Conservation (phyloP, 1,139 yeast genomes). For the Pichia cactophila region DNA sequence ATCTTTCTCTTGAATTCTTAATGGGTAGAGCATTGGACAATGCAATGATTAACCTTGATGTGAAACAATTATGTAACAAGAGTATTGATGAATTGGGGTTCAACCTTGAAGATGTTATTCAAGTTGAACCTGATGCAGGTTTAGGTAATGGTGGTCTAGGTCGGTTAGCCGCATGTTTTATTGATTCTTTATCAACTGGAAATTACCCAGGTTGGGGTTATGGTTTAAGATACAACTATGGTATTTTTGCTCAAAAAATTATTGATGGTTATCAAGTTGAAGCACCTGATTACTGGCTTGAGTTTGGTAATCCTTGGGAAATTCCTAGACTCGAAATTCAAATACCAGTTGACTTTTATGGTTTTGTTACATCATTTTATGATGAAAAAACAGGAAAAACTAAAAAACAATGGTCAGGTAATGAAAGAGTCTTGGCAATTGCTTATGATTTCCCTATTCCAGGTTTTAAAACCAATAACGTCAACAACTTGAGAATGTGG, state of each 20-base stretch:
- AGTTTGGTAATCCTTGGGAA: constrained; percentile 88
- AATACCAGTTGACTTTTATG: constrained; percentile 89
- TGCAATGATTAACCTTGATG: constrained; percentile 73
- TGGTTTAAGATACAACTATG: constrained; percentile 88
- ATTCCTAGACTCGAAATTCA: constrained; percentile 80
- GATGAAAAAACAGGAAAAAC: constrained; percentile 43
- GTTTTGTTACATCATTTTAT: constrained; percentile 51
- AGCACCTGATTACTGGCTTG: constrained; percentile 90
- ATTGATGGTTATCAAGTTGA: constrained; percentile 92
- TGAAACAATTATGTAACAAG: constrained; percentile 34
- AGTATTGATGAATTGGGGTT: constrained; percentile 77
- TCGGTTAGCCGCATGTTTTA: constrained; percentile 88
- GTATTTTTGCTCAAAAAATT: constrained; percentile 86
- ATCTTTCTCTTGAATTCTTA: constrained; percentile 78
- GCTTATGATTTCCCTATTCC: constrained; percentile 96
- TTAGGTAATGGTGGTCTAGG: constrained; percentile 95
- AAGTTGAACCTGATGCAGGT: constrained; percentile 90
- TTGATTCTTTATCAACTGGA: constrained; percentile 80
- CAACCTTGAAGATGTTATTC: constrained; percentile 76
- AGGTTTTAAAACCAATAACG: constrained; percentile 76
- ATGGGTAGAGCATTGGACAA: constrained; percentile 97
- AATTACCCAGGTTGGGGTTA: constrained; percentile 96
- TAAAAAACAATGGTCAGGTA: constrained; percentile 73
- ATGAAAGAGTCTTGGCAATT: constrained; percentile 81
- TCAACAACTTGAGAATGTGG: constrained; percentile 89